Percentiles rank a stretch among this genome's conserved stretches.
phyloP scores from a whole-genome alignment of 2,329 filamentous ascomycete species.

The Aspergillus hiratsukae region DNA sequence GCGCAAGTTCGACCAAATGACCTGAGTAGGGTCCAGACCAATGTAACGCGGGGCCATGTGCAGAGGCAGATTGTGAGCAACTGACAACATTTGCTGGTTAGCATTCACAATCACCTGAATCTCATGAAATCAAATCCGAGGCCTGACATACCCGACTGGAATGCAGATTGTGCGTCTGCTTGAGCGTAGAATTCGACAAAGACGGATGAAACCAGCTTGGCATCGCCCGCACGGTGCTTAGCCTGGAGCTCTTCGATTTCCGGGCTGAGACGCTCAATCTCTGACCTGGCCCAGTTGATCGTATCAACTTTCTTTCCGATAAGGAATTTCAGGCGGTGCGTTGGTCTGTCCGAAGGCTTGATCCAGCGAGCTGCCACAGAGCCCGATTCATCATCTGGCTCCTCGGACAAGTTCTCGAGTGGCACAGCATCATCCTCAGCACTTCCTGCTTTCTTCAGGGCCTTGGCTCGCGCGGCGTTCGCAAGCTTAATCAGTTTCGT shows the following conservation, averaged over 20 bases:
- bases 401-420: conserved; percentile 43
- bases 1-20: conserved; percentile 81
- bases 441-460: conserved; percentile 54
- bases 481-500: conserved; percentile 77
- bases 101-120: background rate
- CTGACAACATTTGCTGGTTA: conserved; percentile 19
- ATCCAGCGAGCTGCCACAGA: conserved; percentile 71
- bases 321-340: conserved; percentile 66
- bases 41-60: conserved; percentile 85
- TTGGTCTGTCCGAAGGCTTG: conserved; percentile 66
- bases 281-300: conserved; percentile 79
- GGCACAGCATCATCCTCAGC: conserved; percentile 32
- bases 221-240: conserved; percentile 61
- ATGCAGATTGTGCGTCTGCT: conserved; percentile 78
- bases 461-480: conserved; percentile 67
- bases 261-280: conserved; percentile 71
- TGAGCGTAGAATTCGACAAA: conserved; percentile 89
- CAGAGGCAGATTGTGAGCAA: conserved; percentile 80
- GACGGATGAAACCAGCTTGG: conserved; percentile 66
- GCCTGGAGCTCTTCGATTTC: conserved; percentile 65
- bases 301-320: conserved; percentile 89
- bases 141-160: conserved; percentile 55
- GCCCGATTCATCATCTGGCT: conserved; percentile 63
- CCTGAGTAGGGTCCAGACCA: conserved; percentile 71
- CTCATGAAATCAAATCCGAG: background rate